Evolutionary conservation across 2,329 filamentous ascomycete species (phyloP).

Genomic region (Chrysoporthe austroafricana): DNA sequence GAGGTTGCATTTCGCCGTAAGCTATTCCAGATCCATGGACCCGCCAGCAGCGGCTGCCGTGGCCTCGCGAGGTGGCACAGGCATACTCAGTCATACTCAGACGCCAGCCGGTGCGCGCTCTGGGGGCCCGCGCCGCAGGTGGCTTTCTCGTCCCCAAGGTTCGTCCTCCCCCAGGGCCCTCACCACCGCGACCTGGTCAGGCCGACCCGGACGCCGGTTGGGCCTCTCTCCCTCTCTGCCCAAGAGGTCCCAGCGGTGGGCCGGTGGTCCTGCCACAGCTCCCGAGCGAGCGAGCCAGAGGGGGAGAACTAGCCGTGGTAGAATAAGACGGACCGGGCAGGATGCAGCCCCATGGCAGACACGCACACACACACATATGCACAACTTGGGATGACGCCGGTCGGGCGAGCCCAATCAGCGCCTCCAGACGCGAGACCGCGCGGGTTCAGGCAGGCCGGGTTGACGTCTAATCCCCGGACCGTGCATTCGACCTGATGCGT

Average conservation of each 20-base stretch:
- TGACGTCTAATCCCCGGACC: not conserved
- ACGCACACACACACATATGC: not conserved
- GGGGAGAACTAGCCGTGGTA: not conserved
- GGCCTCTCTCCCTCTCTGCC: not conserved
- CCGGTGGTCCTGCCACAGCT: conserved; percentile 10
- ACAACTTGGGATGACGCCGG: conserved; percentile 16
- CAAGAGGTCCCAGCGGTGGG: not conserved
- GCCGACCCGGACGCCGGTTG: conserved; percentile 12
- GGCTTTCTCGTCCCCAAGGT: conserved; percentile 14
- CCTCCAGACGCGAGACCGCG: conserved; percentile 23
- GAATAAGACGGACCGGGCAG: conserved; percentile 7
- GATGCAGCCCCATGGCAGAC: conserved; percentile 7
- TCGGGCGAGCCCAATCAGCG: conserved; percentile 22
- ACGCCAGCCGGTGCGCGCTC: not conserved
- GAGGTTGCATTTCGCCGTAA: conserved; percentile 13
- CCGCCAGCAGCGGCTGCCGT: too few relatives aligned
- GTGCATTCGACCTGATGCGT: not conserved
- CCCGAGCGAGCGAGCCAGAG: not conserved
- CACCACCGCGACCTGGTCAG: conserved; percentile 4
- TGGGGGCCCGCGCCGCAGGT: conserved; percentile 15
- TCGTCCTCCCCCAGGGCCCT: not conserved
- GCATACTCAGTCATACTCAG: not conserved
- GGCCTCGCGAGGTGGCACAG: too few relatives aligned
- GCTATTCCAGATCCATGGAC: conserved; percentile 16
- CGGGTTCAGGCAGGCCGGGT: not conserved